These are phyloP conservation scores for Arabis hirsuta DNA, from an alignment of 345 rosid genomes.

Conservation along the genomic window DNA sequence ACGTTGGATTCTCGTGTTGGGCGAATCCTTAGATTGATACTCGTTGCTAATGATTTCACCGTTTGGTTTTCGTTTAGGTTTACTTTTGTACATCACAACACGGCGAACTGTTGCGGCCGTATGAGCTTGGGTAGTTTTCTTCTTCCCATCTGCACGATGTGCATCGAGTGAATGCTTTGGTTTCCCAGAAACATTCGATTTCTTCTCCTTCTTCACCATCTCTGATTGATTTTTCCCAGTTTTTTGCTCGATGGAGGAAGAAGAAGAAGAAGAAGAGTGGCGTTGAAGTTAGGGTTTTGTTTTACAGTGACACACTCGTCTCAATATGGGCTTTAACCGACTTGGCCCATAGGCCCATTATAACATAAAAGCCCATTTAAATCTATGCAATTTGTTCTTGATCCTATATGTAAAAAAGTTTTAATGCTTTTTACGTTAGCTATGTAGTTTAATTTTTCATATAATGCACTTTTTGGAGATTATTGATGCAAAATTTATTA, in stretches of 20 bases:
- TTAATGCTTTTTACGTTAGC: too few species aligned
- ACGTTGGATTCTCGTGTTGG: constrained; percentile 76
- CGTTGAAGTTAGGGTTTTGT: constrained; percentile 33
- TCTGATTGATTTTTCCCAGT: neutral
- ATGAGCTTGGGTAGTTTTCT: constrained; percentile 49
- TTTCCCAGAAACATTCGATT: constrained; percentile 74
- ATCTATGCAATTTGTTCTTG: too few species aligned
- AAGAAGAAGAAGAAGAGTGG: constrained; percentile 11
- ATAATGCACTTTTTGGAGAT: too few species aligned
- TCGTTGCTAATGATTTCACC: constrained; percentile 73
- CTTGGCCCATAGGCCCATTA: constrained; percentile 17
- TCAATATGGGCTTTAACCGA: constrained; percentile 14
- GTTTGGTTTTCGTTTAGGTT: constrained; percentile 59
- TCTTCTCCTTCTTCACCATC: constrained; percentile 69
- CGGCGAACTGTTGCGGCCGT: constrained; percentile 81
- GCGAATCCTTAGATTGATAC: constrained; percentile 75
- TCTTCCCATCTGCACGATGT: constrained; percentile 65
- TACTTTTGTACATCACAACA: constrained; percentile 78
- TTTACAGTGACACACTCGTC: neutral
- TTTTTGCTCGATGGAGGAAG: constrained; percentile 2
- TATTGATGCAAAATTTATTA: too few species aligned
- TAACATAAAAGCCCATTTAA: neutral
- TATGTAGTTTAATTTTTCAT: too few species aligned
- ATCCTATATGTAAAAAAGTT: too few species aligned
- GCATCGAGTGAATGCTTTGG: constrained; percentile 94